Evolutionary conservation across 139 green algal genomes (phyloP), one percentile per base, ranked within the genome.

Genomic region (Auxenochlorella protothecoides): DNA sequence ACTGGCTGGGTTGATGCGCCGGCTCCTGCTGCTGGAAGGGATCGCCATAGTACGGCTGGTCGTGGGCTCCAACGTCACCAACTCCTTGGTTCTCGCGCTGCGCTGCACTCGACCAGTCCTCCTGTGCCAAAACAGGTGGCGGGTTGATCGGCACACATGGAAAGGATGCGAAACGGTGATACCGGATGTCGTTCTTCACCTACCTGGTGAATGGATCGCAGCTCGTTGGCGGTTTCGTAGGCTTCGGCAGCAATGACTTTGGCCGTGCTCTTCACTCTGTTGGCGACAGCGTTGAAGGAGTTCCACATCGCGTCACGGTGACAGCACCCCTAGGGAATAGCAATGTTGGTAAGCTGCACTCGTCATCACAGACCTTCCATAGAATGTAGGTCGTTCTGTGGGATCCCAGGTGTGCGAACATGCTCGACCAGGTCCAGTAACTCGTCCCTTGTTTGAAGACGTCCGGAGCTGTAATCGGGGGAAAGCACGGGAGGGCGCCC

Each of bases 171-270:
- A 44, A 44, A 44, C 27, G 27, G 0, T 44, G 27, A 44, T 44
- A 1, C 27, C 27, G 27, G 27, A 44, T 44, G 27, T 44, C 27
- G 27, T 44, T 44, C 27, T 44, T 44, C 61, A n/a, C 59, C 16
- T 55, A 75, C 69, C 59, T 76, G 51, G 73, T 78, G 76, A 11
- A 74, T 66, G 14, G 70, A n/a, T 3, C 70, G 44, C 5, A 82
- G 55, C 69, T 82, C 77, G 0, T 72, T 13, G 10, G 74, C 73
- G 5, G 77, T 82, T 12, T 75, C 77, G 8, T 70, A 14, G 4
- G 77, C 77, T 56, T 82, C 77, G 2, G 51, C 11, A 54, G 71
- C 70, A n/a, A 80, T 62, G 55, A 53, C 14, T 72, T 76, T 76
- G 54, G 60, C 72, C 12, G 66, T 70, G 8, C 7, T 53, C 2